Conservation (phyloP, 2,329 filamentous ascomycete species). For the Dactylonectria macrodidyma region DNA sequence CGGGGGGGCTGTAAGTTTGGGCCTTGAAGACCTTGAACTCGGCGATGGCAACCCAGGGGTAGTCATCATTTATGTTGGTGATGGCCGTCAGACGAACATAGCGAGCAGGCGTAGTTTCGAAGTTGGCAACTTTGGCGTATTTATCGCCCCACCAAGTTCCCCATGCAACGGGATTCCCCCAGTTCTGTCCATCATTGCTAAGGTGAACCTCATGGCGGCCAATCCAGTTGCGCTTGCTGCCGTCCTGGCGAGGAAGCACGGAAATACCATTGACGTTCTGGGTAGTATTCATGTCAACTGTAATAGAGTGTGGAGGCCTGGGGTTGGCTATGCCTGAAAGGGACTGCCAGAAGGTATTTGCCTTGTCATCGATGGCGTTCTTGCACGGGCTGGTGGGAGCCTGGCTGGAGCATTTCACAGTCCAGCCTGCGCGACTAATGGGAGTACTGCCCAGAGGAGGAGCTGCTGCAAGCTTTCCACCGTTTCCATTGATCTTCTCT, state of each 20-base stretch:
- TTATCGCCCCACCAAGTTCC: constrained; percentile 36
- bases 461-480: constrained; percentile 30
- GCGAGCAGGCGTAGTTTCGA: constrained; percentile 33
- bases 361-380: constrained; percentile 33
- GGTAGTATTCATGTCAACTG: constrained; percentile 27
- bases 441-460: constrained; percentile 26
- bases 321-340: constrained; percentile 13
- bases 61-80: constrained; percentile 13
- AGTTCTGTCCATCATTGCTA: constrained; percentile 29
- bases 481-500: constrained; percentile 5
- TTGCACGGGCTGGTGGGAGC: constrained; percentile 22
- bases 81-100: constrained; percentile 29
- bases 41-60: constrained; percentile 35
- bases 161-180: constrained; percentile 27
- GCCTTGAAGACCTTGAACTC: constrained; percentile 38
- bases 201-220: constrained; percentile 24
- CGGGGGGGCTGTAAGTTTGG: constrained; percentile 10
- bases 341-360: constrained; percentile 35
- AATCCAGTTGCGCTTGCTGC: constrained; percentile 14
- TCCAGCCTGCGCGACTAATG: constrained; percentile 30
- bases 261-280: constrained; percentile 35
- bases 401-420: constrained; percentile 31
- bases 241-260: constrained; percentile 32
- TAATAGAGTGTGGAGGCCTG: constrained; percentile 27
- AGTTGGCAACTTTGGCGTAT: constrained; percentile 32